Evolutionary conservation across 2,329 filamentous ascomycete genomes (phyloP).

Genomic region (Trichocomaceae sp.): DNA sequence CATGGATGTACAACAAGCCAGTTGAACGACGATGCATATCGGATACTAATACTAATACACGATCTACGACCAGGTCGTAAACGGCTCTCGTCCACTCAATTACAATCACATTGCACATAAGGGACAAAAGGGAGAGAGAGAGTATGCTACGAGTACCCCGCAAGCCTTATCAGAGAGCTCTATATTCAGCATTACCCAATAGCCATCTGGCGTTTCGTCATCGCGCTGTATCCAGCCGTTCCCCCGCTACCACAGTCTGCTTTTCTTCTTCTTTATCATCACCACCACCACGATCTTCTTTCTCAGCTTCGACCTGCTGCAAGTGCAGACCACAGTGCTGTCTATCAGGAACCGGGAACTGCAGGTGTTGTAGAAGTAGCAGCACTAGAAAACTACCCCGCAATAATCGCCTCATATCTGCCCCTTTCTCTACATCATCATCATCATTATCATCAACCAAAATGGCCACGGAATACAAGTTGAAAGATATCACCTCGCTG

Average conservation of each 20-base stretch:
- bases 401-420: neutral
- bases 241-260: neutral
- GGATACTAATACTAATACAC: too few relatives aligned
- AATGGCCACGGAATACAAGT: conserved; percentile 41
- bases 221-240: neutral
- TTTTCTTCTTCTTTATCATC: neutral
- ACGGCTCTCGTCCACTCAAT: too few relatives aligned
- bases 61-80: too few relatives aligned
- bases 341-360: conserved; percentile 1
- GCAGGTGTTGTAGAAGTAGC: conserved; percentile 10
- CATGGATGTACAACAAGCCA: too few relatives aligned
- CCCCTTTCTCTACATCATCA: neutral
- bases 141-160: too few relatives aligned
- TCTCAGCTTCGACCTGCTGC: neutral
- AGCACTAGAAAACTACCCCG: neutral
- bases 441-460: conserved; percentile 16
- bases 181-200: conserved; percentile 4
- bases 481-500: conserved; percentile 71
- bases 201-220: neutral
- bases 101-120: too few relatives aligned
- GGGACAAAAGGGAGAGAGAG: too few relatives aligned
- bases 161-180: neutral
- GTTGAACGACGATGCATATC: too few relatives aligned
- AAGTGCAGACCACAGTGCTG: conserved; percentile 11
- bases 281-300: neutral